phyloP scores from a whole-genome alignment of 805 yeast genomes.

The Millerozyma acaciae region DNA sequence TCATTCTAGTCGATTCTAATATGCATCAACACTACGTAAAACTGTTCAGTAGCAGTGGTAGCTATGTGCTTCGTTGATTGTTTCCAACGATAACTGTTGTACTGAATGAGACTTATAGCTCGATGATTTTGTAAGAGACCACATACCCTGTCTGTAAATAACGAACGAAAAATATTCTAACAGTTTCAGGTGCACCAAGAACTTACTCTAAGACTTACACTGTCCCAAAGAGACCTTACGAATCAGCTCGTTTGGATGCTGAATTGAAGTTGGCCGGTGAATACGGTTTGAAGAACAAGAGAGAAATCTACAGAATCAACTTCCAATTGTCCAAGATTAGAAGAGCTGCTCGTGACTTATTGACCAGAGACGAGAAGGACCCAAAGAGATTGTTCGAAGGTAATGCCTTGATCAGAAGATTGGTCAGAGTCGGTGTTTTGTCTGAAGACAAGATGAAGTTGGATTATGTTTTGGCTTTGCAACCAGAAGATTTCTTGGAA shows the following conservation, averaged over 20 bases:
- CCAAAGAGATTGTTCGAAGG: slow-evolving; percentile 99
- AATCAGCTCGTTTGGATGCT: slow-evolving; percentile 98
- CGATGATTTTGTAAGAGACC: no score
- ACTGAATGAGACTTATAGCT: no score
- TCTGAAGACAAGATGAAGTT: slow-evolving; percentile 99
- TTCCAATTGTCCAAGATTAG: slow-evolving; percentile 99
- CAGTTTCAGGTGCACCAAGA: slow-evolving; percentile 86
- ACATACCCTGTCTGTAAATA: no score
- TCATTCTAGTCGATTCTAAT: neutral
- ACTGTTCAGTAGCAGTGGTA: no score
- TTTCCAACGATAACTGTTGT: no score
- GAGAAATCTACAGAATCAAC: slow-evolving; percentile 99
- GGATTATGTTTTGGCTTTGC: slow-evolving; percentile 98
- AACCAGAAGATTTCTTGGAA: slow-evolving; percentile 98
- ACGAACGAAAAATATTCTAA: slow-evolving; percentile 17
- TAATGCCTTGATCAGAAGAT: slow-evolving; percentile 99
- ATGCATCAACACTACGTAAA: no score
- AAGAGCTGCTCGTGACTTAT: slow-evolving; percentile 99
- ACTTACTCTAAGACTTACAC: slow-evolving; percentile 99
- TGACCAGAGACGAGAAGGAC: slow-evolving; percentile 99
- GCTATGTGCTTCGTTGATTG: no score
- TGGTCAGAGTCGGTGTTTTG: slow-evolving; percentile 98
- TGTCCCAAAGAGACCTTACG: slow-evolving; percentile 99
- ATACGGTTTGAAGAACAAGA: slow-evolving; percentile 99
- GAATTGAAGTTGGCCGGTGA: slow-evolving; percentile 99